A percentile compares a stretch with the other conserved stretches of the same genome.
Conservation (phyloP, 139 green algal species). For the Tetraselmis striata region DNA sequence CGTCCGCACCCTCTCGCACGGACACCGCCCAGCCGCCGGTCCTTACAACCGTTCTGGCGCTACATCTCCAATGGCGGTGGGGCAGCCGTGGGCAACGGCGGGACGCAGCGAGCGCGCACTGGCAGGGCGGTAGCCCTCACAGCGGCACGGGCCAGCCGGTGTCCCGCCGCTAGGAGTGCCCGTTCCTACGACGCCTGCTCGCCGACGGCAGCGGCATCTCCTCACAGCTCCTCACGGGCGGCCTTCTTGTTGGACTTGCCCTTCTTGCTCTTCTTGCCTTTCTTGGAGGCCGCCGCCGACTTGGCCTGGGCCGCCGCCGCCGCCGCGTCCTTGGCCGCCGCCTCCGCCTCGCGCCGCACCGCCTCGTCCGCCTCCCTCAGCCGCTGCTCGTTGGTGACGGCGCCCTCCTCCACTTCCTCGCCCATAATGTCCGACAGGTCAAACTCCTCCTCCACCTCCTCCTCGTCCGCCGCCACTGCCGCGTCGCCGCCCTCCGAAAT, state of each 20-base stretch:
- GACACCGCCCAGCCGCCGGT: too few relatives aligned
- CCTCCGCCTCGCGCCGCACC: conserved; percentile 2
- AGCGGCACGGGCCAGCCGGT: too few relatives aligned
- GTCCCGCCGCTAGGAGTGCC: too few relatives aligned
- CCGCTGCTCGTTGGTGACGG: not conserved
- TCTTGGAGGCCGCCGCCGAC: not conserved
- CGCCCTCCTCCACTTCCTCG: conserved; percentile 15
- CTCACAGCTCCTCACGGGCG: conserved; percentile 2
- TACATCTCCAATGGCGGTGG: too few relatives aligned
- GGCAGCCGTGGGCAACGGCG: too few relatives aligned
- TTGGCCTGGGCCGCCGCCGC: not conserved
- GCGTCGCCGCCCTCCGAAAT: conserved; percentile 9
- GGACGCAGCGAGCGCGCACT: too few relatives aligned
- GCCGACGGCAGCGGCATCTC: too few relatives aligned
- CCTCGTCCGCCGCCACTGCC: not conserved
- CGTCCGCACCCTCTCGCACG: too few relatives aligned
- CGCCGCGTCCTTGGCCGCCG: not conserved
- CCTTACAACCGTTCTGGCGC: too few relatives aligned
- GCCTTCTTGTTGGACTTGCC: conserved; percentile 14
- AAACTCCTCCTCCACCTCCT: conserved; percentile 13
- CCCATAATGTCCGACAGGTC: conserved; percentile 21
- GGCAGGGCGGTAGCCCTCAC: too few relatives aligned
- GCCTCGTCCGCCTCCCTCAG: not conserved
- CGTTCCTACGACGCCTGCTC: too few relatives aligned
- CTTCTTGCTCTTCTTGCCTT: conserved; percentile 21